Conservation (phyloP, 768 basidiomycete species). For the Gelatoporia subvermispora region DNA sequence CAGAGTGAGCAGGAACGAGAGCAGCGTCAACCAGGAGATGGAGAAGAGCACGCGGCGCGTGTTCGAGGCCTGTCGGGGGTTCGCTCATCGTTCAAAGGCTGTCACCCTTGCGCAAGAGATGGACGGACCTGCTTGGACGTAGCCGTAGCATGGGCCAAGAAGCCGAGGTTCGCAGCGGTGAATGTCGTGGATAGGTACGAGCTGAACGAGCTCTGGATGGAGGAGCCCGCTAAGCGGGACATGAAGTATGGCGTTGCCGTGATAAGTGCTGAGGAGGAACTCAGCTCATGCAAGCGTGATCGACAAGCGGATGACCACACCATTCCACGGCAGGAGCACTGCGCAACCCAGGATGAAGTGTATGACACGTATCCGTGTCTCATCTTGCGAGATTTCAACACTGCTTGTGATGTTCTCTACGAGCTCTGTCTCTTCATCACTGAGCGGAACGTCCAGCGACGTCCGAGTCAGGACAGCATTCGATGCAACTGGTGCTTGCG, state of each 20-base stretch:
- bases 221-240: slow-evolving; percentile 58
- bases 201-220: slow-evolving; percentile 43
- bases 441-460: slow-evolving; percentile 7
- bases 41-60: slow-evolving; percentile 52
- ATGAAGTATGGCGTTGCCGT: slow-evolving; percentile 82
- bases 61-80: slow-evolving; percentile 45
- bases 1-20: slow-evolving; percentile 56
- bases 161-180: slow-evolving; percentile 61
- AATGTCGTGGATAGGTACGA: slow-evolving; percentile 42
- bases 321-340: slow-evolving; percentile 85
- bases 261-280: slow-evolving; percentile 61
- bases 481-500: slow-evolving; percentile 32
- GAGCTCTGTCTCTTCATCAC: slow-evolving; percentile 7
- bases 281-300: not conserved
- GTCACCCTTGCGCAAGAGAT: not conserved
- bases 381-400: slow-evolving; percentile 7
- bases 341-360: slow-evolving; percentile 75
- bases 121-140: slow-evolving; percentile 60
- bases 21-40: slow-evolving; percentile 44
- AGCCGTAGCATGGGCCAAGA: slow-evolving; percentile 69
- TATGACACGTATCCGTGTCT: slow-evolving; percentile 52
- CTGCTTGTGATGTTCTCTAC: slow-evolving; percentile 1
- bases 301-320: slow-evolving; percentile 31
- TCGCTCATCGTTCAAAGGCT: not conserved
- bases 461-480: slow-evolving; percentile 22